Conservation (phyloP, 2,329 filamentous ascomycete species). For the Botrytis porri region DNA sequence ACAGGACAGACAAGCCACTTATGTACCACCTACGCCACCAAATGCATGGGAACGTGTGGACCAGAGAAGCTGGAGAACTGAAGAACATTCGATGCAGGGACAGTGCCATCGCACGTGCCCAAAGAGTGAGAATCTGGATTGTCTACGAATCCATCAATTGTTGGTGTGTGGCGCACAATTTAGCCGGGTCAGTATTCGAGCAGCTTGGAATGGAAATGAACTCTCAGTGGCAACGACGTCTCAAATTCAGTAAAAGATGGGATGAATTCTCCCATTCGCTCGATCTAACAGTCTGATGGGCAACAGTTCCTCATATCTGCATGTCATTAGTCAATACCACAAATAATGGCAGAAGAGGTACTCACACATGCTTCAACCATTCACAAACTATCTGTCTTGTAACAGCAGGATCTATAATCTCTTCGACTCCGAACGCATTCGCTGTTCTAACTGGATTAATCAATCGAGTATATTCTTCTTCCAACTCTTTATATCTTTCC, state of each 20-base stretch:
- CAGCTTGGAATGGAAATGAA: not conserved
- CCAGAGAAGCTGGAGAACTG: slow-evolving; percentile 10
- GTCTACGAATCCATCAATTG: not conserved
- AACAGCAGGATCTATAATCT: slow-evolving; percentile 61
- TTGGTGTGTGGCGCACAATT: not conserved
- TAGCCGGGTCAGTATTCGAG: not conserved
- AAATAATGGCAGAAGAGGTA: not conserved
- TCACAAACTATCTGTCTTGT: slow-evolving; percentile 54
- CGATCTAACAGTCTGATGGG: slow-evolving; percentile 37
- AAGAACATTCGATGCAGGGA: slow-evolving; percentile 8
- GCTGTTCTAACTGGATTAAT: slow-evolving; percentile 65
- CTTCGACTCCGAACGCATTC: slow-evolving; percentile 61
- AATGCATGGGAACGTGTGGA: slow-evolving; percentile 1
- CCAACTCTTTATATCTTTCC: slow-evolving; percentile 53
- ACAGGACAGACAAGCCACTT: not conserved
- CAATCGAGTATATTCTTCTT: slow-evolving; percentile 57
- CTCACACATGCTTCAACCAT: slow-evolving; percentile 54
- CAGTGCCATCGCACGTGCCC: not conserved
- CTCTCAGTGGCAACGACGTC: not conserved
- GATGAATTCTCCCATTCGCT: slow-evolving; percentile 43
- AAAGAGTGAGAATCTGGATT: not conserved
- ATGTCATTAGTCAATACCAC: not conserved
- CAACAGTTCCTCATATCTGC: slow-evolving; percentile 32
- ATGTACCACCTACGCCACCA: not conserved
- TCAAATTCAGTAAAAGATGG: slow-evolving; percentile 39